These are phyloP conservation scores for Zygotorulaspora mrakii DNA, from an alignment of 1,139 yeast genomes.

Conservation along the genomic window DNA sequence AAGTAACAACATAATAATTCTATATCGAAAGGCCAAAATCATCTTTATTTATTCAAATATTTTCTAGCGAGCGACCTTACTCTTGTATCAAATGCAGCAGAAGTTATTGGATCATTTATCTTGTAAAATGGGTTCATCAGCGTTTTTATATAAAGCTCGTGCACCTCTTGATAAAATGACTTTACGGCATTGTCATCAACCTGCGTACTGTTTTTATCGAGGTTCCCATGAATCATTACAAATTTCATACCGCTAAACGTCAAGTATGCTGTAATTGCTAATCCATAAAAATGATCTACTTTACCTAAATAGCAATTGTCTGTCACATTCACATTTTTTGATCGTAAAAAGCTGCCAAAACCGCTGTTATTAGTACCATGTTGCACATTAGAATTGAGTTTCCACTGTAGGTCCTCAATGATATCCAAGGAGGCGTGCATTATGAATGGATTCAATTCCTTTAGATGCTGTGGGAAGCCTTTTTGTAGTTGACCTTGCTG, in stretches of 20 bases:
- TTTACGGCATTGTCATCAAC: slow-evolving; percentile 70
- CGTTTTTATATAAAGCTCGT: slow-evolving; percentile 84
- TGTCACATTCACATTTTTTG: slow-evolving; percentile 23
- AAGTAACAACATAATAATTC: too few relatives aligned
- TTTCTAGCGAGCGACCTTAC: slow-evolving; percentile 72
- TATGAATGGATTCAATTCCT: slow-evolving; percentile 81
- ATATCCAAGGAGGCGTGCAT: slow-evolving; percentile 85
- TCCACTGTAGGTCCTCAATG: slow-evolving; percentile 87
- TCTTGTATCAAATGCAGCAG: slow-evolving; percentile 71
- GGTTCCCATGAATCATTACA: slow-evolving; percentile 60
- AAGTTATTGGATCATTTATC: slow-evolving; percentile 68
- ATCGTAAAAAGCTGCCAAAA: slow-evolving; percentile 28
- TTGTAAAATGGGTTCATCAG: slow-evolving; percentile 82
- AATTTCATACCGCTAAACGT: slow-evolving; percentile 88
- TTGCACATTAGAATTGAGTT: slow-evolving; percentile 44
- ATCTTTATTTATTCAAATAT: slow-evolving; percentile 44
- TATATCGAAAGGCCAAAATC: too few relatives aligned
- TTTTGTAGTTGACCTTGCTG: slow-evolving; percentile 29
- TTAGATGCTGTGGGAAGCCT: slow-evolving; percentile 62
- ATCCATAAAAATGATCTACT: slow-evolving; percentile 83
- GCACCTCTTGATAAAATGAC: slow-evolving; percentile 79
- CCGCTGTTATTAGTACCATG: slow-evolving; percentile 11
- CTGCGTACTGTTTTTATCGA: slow-evolving; percentile 23
- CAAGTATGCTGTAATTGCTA: slow-evolving; percentile 72
- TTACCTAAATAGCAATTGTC: slow-evolving; percentile 58